phyloP scores from a whole-genome alignment of 208 protist species.

The Acanthamoeba royreba region DNA sequence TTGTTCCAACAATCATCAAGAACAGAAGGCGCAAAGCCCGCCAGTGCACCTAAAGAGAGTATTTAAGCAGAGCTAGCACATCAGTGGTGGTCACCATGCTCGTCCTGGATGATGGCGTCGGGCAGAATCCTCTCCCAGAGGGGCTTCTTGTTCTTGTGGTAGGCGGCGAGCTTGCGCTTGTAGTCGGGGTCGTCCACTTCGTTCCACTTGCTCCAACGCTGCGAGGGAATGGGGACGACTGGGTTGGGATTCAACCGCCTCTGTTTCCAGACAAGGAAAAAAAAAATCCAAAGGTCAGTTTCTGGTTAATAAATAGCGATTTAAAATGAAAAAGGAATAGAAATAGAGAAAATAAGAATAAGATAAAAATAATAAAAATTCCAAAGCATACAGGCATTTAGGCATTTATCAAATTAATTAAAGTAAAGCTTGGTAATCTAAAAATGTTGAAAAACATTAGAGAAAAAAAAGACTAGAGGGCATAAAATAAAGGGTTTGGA shows the following conservation, averaged over 20 bases:
- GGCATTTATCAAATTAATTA: no score
- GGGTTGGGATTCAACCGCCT: neutral
- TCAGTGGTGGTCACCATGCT: neutral
- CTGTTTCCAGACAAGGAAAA: neutral
- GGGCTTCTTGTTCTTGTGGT: constrained; percentile 40
- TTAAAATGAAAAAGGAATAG: no score
- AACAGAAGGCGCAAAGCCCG: no score
- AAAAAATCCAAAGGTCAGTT: no score
- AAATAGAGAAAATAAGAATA: neutral
- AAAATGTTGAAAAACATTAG: neutral
- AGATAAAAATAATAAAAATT: no score
- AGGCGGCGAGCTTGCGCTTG: constrained; percentile 6
- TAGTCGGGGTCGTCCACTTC: constrained; percentile 17
- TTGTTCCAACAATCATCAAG: no score
- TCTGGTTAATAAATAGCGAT: no score
- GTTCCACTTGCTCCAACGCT: neutral
- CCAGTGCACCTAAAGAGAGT: no score
- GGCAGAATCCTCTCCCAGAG: neutral
- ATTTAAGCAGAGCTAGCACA: no score
- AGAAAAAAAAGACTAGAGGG: neutral
- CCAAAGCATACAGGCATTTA: no score
- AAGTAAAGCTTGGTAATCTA: neutral
- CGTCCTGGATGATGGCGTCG: neutral
- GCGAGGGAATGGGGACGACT: neutral
- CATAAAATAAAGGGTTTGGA: no score